phyloP scores from a whole-genome alignment of 2,329 filamentous ascomycete genomes.

The Ophiosphaerella narmari region DNA sequence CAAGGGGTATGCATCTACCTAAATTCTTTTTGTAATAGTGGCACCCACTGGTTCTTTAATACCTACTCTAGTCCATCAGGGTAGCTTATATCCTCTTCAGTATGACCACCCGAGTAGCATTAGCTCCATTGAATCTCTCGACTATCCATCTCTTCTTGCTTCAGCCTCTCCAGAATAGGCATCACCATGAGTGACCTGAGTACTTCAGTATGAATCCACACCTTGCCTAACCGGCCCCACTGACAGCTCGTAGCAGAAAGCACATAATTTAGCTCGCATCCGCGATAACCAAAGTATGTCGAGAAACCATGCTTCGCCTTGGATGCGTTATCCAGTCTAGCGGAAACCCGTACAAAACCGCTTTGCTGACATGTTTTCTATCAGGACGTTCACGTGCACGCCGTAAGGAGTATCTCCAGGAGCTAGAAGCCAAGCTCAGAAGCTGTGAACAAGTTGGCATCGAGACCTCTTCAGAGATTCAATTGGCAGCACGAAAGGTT shows the following conservation, averaged over 20 bases:
- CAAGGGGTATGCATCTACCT: slow-evolving; percentile 19
- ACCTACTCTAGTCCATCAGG: slow-evolving; percentile 27
- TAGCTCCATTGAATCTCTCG: slow-evolving; percentile 17
- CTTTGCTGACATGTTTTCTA: slow-evolving; percentile 8
- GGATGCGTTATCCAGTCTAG: not conserved
- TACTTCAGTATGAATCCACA: slow-evolving; percentile 19
- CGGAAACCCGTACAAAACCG: too few relatives aligned
- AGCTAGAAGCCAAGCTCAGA: slow-evolving; percentile 68
- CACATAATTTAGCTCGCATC: slow-evolving; percentile 62
- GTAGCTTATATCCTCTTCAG: slow-evolving; percentile 21
- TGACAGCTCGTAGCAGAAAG: slow-evolving; percentile 31
- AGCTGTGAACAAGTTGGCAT: slow-evolving; percentile 68
- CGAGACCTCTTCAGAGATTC: slow-evolving; percentile 72
- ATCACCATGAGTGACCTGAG: slow-evolving; percentile 37
- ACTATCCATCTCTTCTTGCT: slow-evolving; percentile 10
- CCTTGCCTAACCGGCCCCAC: not conserved
- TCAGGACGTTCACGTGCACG: slow-evolving; percentile 71
- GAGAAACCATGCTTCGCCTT: not conserved
- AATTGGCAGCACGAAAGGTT: slow-evolving; percentile 69
- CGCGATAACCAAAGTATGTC: slow-evolving; percentile 69
- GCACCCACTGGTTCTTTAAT: slow-evolving; percentile 27
- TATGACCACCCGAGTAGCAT: slow-evolving; percentile 21
- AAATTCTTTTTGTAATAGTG: slow-evolving; percentile 24
- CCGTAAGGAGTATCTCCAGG: slow-evolving; percentile 72
- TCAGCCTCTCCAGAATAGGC: slow-evolving; percentile 8